Base-by-base conservation (phyloP, 805 yeast genomes). In the Starmerella floricola region DNA sequence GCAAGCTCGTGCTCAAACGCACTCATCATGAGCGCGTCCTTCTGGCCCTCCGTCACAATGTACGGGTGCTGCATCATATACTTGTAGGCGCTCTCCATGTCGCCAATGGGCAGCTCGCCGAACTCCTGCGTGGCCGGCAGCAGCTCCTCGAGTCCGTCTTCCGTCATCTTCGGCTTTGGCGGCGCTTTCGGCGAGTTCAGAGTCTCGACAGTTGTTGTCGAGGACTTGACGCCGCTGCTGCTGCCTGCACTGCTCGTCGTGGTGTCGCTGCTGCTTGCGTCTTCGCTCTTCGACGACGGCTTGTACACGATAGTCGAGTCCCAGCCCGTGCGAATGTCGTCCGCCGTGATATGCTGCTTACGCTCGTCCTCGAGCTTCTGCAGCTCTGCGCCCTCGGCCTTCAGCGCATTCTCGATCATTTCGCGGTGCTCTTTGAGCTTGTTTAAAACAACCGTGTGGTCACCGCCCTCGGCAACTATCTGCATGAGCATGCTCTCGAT, bases 251-350 rank as follows among this genome's bases (percentile, higher is more conserved):
- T 31, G n/a, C 37, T 21, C 40, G 29, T 15, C 38, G 10, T n/a
- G 3, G 15, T 10, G 31, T 18, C 13, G 26, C 17, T 13, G 15
- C 18, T 26, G 12, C 8, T 6, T 37, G 64, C 2, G 58, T 48
- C 4, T 64, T 44, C 2, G 66, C 55, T n/a, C 11, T 56, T 54
- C n/a, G 62, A 65, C 18, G 24, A 8, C 4, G 36, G 15, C 27
- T 77, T 80, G 60, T 85, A 84, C 57, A 85, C 60, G 51, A 83
- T 74, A 0, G 95, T 79, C 33, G 82, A 74, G 58, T 88, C 94
- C 67, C 84, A 91, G 0, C 95, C 97, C 12, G 91, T 85, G 52
- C 76, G 91, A 31, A 86, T 71, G 62, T 88, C 98, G 13, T 87
- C 97, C 39, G 91, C 78, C 2, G 93, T 78, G 50, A 91, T 87